Conservation (phyloP, 2,329 filamentous ascomycete genomes). For the Nannizziopsis barbatae region DNA sequence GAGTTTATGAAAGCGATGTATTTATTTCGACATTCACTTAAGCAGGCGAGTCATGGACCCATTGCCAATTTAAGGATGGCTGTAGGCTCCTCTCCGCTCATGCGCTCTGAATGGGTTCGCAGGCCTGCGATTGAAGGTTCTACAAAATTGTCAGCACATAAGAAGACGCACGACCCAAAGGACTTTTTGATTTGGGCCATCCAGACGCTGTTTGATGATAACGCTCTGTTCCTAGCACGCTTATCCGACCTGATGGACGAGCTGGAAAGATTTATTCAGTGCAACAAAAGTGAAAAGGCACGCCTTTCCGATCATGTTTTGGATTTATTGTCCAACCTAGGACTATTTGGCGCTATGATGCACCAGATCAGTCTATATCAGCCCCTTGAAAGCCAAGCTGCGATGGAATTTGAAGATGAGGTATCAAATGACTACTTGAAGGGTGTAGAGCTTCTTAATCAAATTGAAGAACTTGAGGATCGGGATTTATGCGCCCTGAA, state of each 20-base stretch:
- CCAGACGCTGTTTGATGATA: constrained; percentile 31
- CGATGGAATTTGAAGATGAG: constrained; percentile 23
- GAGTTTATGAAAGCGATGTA: constrained; percentile 34
- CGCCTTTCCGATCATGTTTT: constrained; percentile 32
- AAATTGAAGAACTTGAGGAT: constrained; percentile 1
- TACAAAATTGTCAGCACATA: constrained; percentile 8
- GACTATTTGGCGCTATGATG: constrained; percentile 36
- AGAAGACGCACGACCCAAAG: neutral
- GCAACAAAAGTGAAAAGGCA: constrained; percentile 27
- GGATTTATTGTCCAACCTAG: constrained; percentile 34
- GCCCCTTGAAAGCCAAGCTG: constrained; percentile 20
- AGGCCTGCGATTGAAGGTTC: constrained; percentile 18
- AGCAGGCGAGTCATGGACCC: constrained; percentile 25
- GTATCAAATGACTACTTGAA: neutral
- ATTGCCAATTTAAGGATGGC: constrained; percentile 21
- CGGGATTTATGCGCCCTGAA: no score
- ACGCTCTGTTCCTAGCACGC: constrained; percentile 25
- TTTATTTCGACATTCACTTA: constrained; percentile 30
- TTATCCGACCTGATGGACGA: constrained; percentile 38
- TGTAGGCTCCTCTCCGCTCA: constrained; percentile 33
- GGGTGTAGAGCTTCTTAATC: neutral
- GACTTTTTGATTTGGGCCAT: constrained; percentile 31
- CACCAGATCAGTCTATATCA: constrained; percentile 39
- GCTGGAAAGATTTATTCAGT: constrained; percentile 33
- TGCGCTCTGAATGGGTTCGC: constrained; percentile 29